A percentile compares a stretch with the other conserved stretches of the same genome.
Conservation (phyloP, 768 basidiomycete genomes). For the Exidia glandulosa region DNA sequence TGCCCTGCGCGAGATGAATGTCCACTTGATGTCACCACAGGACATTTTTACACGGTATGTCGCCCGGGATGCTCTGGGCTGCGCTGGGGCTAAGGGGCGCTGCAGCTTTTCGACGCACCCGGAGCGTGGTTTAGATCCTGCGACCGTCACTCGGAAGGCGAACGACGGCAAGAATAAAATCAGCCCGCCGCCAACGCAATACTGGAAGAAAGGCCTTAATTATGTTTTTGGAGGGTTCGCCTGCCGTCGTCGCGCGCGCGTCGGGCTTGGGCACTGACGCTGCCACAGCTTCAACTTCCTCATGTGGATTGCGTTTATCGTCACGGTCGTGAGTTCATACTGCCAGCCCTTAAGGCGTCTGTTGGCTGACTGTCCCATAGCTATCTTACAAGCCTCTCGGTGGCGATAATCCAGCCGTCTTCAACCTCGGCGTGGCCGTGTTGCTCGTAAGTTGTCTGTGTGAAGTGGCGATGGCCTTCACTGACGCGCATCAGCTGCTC, state of each 20-base stretch:
- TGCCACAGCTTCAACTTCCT: constrained; percentile 35
- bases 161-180: constrained; percentile 40
- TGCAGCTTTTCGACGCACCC: constrained; percentile 28
- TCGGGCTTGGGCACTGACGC: background rate
- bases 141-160: constrained; percentile 30
- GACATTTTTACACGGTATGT: constrained; percentile 27
- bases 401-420: constrained; percentile 36
- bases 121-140: constrained; percentile 34
- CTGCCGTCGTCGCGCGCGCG: constrained; percentile 35
- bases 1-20: constrained; percentile 35
- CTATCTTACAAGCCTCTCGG: constrained; percentile 51
- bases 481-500: constrained; percentile 20
- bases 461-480: constrained; percentile 11
- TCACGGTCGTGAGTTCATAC: constrained; percentile 34
- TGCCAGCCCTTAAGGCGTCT: constrained; percentile 12
- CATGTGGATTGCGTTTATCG: constrained; percentile 45
- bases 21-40: constrained; percentile 31
- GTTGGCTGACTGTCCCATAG: constrained; percentile 15
- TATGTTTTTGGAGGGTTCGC: constrained; percentile 50
- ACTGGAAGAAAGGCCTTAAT: constrained; percentile 37
- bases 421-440: constrained; percentile 52
- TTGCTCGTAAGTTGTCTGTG: constrained; percentile 33
- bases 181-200: constrained; percentile 34
- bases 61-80: background rate
- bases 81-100: background rate